phyloP scores from a whole-genome alignment of 495 filamentous ascomycete genomes.

The Aspergillus conjunctus region DNA sequence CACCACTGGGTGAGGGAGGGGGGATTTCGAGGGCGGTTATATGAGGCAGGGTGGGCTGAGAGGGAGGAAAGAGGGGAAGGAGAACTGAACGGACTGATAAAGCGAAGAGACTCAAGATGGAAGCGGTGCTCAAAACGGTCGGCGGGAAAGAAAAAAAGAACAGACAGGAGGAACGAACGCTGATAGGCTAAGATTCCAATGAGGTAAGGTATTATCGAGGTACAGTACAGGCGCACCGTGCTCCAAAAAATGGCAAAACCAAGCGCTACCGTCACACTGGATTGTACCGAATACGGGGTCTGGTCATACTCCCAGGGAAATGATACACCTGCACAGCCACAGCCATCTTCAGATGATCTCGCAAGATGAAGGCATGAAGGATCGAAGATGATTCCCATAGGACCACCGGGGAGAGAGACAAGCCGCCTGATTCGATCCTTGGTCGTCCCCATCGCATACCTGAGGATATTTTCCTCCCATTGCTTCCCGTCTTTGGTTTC shows the following conservation, averaged over 20 bases:
- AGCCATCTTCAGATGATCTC: slow-evolving; percentile 1
- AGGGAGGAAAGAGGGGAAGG: slow-evolving; percentile 6
- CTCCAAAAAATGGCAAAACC: slow-evolving; percentile 4
- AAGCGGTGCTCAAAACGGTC: slow-evolving; percentile 4
- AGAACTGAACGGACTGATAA: not conserved
- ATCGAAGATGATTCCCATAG: not conserved
- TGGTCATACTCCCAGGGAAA: not conserved
- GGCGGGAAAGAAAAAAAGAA: slow-evolving; percentile 10
- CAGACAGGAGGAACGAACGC: not conserved
- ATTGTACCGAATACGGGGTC: slow-evolving; percentile 14
- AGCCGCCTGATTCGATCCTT: not conserved
- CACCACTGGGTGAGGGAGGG: not conserved
- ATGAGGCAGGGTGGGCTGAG: not conserved
- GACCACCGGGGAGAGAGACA: not conserved
- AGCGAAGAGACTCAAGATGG: not conserved
- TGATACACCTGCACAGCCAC: slow-evolving; percentile 15
- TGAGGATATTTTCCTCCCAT: not conserved
- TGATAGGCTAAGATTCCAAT: not conserved
- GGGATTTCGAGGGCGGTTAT: not conserved
- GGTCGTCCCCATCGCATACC: not conserved
- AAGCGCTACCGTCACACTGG: slow-evolving; percentile 12
- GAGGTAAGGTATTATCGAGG: slow-evolving; percentile 8
- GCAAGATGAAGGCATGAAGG: not conserved
- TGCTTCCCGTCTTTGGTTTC: not conserved
- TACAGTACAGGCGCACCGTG: not conserved